phyloP scores from a whole-genome alignment of 2,329 filamentous ascomycete species.

The Alternaria sp. region DNA sequence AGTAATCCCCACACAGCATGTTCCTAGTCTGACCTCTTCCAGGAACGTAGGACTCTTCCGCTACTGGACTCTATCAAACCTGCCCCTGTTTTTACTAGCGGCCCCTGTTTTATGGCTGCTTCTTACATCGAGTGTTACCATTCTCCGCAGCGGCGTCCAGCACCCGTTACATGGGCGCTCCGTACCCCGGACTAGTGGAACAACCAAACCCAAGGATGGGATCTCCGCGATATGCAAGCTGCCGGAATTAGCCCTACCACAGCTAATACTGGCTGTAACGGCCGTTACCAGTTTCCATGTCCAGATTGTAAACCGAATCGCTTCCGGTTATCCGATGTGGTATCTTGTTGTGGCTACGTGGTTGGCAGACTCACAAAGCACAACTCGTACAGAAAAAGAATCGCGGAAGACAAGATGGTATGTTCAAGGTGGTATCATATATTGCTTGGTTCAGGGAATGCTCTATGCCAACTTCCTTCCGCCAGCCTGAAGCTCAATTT shows the following conservation, averaged over 20 bases:
- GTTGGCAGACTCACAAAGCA: slow-evolving; percentile 19
- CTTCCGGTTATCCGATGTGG: slow-evolving; percentile 89
- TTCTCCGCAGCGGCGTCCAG: slow-evolving; percentile 56
- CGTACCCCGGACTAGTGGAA: slow-evolving; percentile 25
- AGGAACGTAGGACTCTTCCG: slow-evolving; percentile 89
- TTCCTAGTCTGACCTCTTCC: slow-evolving; percentile 16
- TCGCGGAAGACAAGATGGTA: slow-evolving; percentile 23
- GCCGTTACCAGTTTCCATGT: slow-evolving; percentile 87
- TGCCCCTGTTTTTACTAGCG: slow-evolving; percentile 88
- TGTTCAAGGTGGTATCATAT: slow-evolving; percentile 72
- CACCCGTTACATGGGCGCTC: slow-evolving; percentile 36
- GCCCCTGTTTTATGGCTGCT: slow-evolving; percentile 78
- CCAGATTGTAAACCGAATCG: slow-evolving; percentile 89
- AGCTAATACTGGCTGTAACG: slow-evolving; percentile 74
- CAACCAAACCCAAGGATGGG: slow-evolving; percentile 12
- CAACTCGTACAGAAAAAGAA: neutral
- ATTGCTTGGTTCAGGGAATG: slow-evolving; percentile 81
- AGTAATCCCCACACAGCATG: slow-evolving; percentile 39
- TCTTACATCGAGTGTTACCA: slow-evolving; percentile 61
- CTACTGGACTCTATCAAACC: slow-evolving; percentile 89
- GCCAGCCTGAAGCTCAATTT: slow-evolving; percentile 69
- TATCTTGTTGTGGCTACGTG: slow-evolving; percentile 77
- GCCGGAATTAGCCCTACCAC: slow-evolving; percentile 70
- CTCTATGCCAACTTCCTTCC: slow-evolving; percentile 92
- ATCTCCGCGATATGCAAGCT: slow-evolving; percentile 22